Conservation (phyloP, 352 stramenopile species). For the Phytophthora parvispora region DNA sequence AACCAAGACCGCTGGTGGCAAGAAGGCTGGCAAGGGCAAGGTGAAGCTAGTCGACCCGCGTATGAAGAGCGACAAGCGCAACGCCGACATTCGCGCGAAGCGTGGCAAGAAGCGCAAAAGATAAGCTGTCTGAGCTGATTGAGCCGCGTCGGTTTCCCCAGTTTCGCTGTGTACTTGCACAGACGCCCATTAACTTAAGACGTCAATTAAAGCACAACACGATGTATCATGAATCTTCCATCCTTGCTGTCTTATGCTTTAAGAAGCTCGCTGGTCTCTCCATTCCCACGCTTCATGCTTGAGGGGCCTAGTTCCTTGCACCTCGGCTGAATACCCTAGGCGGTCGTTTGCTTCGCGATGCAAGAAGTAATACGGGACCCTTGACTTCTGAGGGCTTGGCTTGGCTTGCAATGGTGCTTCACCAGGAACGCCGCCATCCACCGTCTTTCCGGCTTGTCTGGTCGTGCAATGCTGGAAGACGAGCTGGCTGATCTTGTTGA, state of each 20-base stretch:
- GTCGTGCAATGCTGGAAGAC: slow-evolving; percentile 52
- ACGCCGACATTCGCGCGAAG: slow-evolving; percentile 84
- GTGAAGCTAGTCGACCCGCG: slow-evolving; percentile 98
- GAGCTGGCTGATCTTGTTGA: slow-evolving; percentile 80
- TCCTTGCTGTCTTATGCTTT: background rate
- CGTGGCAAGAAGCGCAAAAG: slow-evolving; percentile 91
- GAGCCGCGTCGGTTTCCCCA: slow-evolving; percentile 24
- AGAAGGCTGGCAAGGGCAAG: slow-evolving; percentile 87
- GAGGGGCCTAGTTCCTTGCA: slow-evolving; percentile 9
- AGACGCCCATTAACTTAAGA: slow-evolving; percentile 66
- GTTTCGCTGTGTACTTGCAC: slow-evolving; percentile 35
- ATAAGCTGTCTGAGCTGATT: slow-evolving; percentile 38
- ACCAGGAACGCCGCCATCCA: background rate
- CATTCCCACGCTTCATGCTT: slow-evolving; percentile 68
- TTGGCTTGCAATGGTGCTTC: background rate
- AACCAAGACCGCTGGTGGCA: slow-evolving; percentile 67
- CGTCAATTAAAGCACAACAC: slow-evolving; percentile 33
- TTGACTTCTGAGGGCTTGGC: slow-evolving; percentile 3
- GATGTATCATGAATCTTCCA: slow-evolving; percentile 34
- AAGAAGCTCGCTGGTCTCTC: slow-evolving; percentile 27
- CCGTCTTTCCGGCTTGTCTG: background rate
- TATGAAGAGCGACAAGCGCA: slow-evolving; percentile 98
- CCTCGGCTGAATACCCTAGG: slow-evolving; percentile 26
- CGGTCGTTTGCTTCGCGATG: slow-evolving; percentile 52
- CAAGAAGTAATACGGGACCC: slow-evolving; percentile 66